These are phyloP conservation scores for Uncinocarpus reesii DNA, from an alignment of 2,329 filamentous ascomycete genomes.

Conservation along the genomic window DNA sequence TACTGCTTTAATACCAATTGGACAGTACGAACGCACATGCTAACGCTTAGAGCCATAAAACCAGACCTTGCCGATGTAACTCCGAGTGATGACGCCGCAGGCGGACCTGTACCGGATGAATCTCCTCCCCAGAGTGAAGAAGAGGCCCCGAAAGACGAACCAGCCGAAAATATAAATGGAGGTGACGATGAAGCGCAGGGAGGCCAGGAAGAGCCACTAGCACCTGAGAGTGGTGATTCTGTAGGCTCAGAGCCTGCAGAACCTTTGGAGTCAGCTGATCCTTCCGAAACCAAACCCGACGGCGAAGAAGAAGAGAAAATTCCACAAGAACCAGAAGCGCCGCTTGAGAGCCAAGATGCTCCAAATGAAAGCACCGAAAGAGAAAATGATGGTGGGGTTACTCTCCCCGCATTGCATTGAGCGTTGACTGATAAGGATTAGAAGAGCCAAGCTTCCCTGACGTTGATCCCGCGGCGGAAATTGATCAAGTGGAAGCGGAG, in stretches of 20 bases:
- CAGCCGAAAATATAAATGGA: neutral
- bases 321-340: neutral
- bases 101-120: constrained; percentile 2
- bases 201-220: neutral
- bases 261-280: neutral
- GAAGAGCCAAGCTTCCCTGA: constrained; percentile 12
- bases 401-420: neutral
- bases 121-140: neutral
- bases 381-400: constrained; percentile 9
- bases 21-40: neutral
- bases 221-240: neutral
- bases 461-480: constrained; percentile 12
- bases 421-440: constrained; percentile 4
- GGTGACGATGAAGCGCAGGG: neutral
- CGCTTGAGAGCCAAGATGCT: neutral
- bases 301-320: neutral
- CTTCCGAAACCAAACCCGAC: neutral
- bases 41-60: constrained; percentile 2
- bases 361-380: neutral
- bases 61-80: neutral
- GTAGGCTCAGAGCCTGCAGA: neutral
- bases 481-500: constrained; percentile 16
- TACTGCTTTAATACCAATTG: neutral
- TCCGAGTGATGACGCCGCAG: neutral
- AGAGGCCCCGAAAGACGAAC: neutral